phyloP scores from a whole-genome alignment of 192 early-diverging fungal species.

The Martensiomyces pterosporus region DNA sequence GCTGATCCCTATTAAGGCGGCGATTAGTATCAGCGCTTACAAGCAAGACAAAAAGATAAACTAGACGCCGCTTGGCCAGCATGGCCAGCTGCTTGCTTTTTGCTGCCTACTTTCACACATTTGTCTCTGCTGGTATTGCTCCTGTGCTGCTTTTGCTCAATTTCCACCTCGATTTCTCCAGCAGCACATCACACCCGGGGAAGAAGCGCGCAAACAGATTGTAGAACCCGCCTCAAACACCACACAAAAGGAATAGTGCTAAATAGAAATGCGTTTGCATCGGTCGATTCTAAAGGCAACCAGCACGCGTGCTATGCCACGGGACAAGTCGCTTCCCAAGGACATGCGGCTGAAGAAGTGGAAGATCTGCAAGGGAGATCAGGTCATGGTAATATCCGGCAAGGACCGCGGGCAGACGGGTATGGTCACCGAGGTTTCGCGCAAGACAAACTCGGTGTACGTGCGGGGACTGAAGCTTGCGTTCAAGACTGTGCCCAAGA shows the following conservation, averaged over 20 bases:
- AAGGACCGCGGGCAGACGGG: constrained; percentile 63
- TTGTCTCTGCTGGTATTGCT: too few relatives aligned
- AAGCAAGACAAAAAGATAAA: too few relatives aligned
- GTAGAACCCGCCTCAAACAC: too few relatives aligned
- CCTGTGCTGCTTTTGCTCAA: too few relatives aligned
- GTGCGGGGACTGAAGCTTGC: constrained; percentile 58
- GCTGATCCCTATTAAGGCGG: too few relatives aligned
- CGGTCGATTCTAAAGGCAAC: constrained; percentile 30
- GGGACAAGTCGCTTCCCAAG: constrained; percentile 36
- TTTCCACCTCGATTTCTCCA: too few relatives aligned
- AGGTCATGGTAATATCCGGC: constrained; percentile 60
- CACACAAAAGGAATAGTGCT: neutral
- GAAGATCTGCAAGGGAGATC: constrained; percentile 60
- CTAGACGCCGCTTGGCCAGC: too few relatives aligned
- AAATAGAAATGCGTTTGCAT: constrained; percentile 27
- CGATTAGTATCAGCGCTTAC: too few relatives aligned
- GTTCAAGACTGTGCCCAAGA: constrained; percentile 55
- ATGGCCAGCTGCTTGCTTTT: too few relatives aligned
- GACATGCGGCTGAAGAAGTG: constrained; percentile 53
- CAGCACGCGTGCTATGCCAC: constrained; percentile 23
- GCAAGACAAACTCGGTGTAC: constrained; percentile 59
- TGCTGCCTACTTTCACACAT: too few relatives aligned
- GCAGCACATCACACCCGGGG: too few relatives aligned
- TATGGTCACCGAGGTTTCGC: constrained; percentile 56
- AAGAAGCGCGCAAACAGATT: too few relatives aligned